Evolutionary conservation across 2,329 filamentous ascomycete genomes (phyloP), one percentile per base, ranked within the genome.

Genomic region (Penicillium polonicum): DNA sequence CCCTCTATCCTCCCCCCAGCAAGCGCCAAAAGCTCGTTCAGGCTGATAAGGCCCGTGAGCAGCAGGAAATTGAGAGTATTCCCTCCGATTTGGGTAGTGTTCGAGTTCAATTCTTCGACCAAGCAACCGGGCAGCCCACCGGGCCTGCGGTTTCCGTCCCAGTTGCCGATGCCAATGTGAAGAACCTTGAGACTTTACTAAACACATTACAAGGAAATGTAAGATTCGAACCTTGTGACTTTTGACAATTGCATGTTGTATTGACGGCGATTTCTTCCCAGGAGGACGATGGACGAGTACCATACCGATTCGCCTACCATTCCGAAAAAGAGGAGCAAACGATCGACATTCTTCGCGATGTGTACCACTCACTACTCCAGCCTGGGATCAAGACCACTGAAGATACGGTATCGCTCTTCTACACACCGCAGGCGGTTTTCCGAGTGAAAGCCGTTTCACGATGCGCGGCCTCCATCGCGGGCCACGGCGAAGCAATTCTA

Each of bases 401-500:
- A 79, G 82, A 85, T 60, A 81, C 83, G 35, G 78, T 88, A 27
- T 80, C 82, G 41, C 81, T 88, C 15, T 83, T 86, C 58, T 88
- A 85, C 72, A 84, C 85, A 38, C 93, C 94, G 0, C 93, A 99
- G 74, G 91, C 93, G 23, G 89, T 97, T 0, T 97, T 97, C 80
- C 88, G 89, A 68, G 94, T 97, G 25, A 92, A 94, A 68, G 89
- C 91, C 12, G 92, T 97, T 42, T 93, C 92, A 48, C 85, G 94
- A 74, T 93, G 94, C 78, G 89, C 92, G 7, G 90, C 92, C 60
- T 87, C 87, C 53, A 95, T 97, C 64, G 87, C 89, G 4, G 94
- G 94, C 13, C 94, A 99, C 75, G 92, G 92, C 39, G 90, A 96
- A 73, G 88, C 92, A 3, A 97, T 97, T 65, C 81, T 97, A 23